phyloP scores from a whole-genome alignment of 257 asterid genomes.

The Capsicum chinense region DNA sequence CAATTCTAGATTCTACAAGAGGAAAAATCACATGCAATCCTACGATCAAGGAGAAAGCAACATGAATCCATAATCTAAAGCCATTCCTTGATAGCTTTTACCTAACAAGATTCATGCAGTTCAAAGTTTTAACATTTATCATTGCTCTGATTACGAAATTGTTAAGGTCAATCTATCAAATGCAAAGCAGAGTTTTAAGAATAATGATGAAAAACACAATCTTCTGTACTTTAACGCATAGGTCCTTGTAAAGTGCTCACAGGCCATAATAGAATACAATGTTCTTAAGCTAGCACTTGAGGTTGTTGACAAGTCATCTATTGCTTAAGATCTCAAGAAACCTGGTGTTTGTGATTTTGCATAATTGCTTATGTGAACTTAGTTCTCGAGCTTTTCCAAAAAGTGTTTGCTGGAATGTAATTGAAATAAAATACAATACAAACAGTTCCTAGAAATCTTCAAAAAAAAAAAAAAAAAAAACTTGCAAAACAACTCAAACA shows the following conservation, averaged over 20 bases:
- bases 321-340: too few relatives aligned
- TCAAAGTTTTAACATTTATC: background rate
- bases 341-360: too few relatives aligned
- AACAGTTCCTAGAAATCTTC: too few relatives aligned
- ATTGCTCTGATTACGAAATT: conserved; percentile 1
- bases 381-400: too few relatives aligned
- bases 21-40: background rate
- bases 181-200: conserved; percentile 33
- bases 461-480: too few relatives aligned
- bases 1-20: background rate
- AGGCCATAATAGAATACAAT: background rate
- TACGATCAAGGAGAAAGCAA: background rate
- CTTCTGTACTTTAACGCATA: background rate
- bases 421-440: too few relatives aligned
- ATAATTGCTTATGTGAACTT: too few relatives aligned
- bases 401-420: too few relatives aligned
- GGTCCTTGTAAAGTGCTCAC: background rate
- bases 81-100: background rate
- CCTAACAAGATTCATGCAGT: background rate
- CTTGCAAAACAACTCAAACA: too few relatives aligned
- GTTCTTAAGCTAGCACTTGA: background rate
- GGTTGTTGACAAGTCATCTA: background rate
- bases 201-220: conserved; percentile 9
- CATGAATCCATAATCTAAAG: background rate
- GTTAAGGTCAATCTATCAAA: conserved; percentile 35